These are phyloP conservation scores for Malus hybrid DNA, from an alignment of 331 rosid genomes.

Conservation along the genomic window DNA sequence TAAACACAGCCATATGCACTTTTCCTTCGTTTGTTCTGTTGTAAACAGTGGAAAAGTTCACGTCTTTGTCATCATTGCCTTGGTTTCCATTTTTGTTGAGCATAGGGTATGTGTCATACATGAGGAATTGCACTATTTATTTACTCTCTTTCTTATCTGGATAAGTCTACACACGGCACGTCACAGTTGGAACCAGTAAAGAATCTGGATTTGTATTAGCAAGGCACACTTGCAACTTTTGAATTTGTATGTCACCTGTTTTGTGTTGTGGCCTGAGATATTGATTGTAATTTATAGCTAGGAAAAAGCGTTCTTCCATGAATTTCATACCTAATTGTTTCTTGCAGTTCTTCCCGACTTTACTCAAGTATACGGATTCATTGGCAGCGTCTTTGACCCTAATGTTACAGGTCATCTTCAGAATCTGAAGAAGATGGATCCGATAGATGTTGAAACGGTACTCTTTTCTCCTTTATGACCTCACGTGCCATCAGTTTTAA, in stretches of 20 bases:
- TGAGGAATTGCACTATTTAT: background rate
- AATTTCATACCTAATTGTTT: background rate
- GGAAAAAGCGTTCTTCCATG: background rate
- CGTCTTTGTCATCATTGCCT: background rate
- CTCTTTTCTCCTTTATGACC: background rate
- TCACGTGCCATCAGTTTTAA: background rate
- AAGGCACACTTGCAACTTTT: background rate
- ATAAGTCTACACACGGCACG: background rate
- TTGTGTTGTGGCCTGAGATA: background rate
- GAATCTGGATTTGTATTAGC: background rate
- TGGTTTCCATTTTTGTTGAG: background rate
- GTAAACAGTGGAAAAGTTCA: background rate
- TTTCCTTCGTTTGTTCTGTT: background rate
- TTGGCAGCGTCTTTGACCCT: slow-evolving; percentile 95
- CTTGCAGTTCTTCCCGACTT: slow-evolving; percentile 95
- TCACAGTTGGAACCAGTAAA: background rate
- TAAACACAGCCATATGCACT: background rate
- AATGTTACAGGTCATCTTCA: slow-evolving; percentile 58
- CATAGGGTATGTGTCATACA: background rate
- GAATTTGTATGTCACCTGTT: background rate
- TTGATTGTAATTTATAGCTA: background rate
- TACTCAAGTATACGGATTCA: slow-evolving; percentile 70
- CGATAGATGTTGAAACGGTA: slow-evolving; percentile 92
- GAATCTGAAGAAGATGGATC: slow-evolving; percentile 78
- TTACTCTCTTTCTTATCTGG: background rate